A percentile compares a stretch with the other conserved stretches of the same genome.
Evolutionary conservation across 2,329 filamentous ascomycete genomes (phyloP).

Genomic region (Ustilaginoidea virens): DNA sequence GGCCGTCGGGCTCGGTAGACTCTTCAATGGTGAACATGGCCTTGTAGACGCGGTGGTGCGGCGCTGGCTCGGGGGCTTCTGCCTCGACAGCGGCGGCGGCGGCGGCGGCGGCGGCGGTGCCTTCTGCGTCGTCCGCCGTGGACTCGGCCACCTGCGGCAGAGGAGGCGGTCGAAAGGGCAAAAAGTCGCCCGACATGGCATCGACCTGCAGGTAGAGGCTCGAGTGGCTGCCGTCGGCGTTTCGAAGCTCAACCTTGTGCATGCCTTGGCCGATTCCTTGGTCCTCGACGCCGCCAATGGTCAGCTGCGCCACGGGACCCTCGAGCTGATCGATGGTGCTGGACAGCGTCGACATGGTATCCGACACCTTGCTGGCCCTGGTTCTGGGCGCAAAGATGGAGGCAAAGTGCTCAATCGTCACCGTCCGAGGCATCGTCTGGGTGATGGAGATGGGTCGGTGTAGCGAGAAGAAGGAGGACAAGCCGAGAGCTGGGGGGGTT

Average conservation of each 20-base stretch:
- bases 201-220: constrained; percentile 52
- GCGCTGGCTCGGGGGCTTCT: constrained; percentile 18
- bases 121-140: constrained; percentile 22
- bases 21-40: constrained; percentile 54
- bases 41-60: constrained; percentile 43
- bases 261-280: constrained; percentile 29
- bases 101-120: constrained; percentile 20
- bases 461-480: constrained; percentile 90
- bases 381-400: constrained; percentile 57
- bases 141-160: constrained; percentile 50
- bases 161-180: constrained; percentile 77
- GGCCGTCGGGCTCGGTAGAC: constrained; percentile 41
- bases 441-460: constrained; percentile 88
- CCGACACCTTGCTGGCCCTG: constrained; percentile 34
- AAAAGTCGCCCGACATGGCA: constrained; percentile 52
- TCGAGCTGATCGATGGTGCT: constrained; percentile 44
- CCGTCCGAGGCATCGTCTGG: constrained; percentile 57
- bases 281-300: constrained; percentile 24
- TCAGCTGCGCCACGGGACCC: constrained; percentile 38
- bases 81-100: constrained; percentile 16
- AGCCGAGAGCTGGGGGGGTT: constrained; percentile 54
- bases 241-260: constrained; percentile 35
- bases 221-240: constrained; percentile 39
- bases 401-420: constrained; percentile 63
- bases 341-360: constrained; percentile 53